Evolutionary conservation across 179 eudicot species (phyloP).

Genomic region (Gypsophila paniculata): DNA sequence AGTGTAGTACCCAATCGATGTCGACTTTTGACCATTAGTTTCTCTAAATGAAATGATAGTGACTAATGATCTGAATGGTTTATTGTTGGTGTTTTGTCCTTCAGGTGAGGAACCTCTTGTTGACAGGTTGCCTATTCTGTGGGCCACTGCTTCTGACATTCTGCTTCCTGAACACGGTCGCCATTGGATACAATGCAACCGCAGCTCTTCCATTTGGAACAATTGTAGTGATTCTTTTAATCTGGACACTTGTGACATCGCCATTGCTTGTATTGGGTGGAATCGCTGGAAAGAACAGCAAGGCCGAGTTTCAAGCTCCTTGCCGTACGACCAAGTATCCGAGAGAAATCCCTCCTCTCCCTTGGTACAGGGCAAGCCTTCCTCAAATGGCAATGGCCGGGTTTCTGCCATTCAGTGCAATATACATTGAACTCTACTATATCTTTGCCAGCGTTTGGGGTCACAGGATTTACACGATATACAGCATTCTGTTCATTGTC

Average conservation of each 20-base stretch:
- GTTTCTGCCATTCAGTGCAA: constrained; percentile 45
- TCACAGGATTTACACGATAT: constrained; percentile 43
- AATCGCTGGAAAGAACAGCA: constrained; percentile 46
- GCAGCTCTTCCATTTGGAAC: constrained; percentile 49
- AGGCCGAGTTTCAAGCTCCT: constrained; percentile 48
- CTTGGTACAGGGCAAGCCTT: constrained; percentile 42
- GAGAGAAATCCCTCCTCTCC: constrained; percentile 40
- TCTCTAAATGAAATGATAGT: neutral
- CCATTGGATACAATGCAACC: constrained; percentile 39
- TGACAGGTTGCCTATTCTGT: constrained; percentile 40
- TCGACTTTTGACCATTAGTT: neutral
- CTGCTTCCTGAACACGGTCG: constrained; percentile 45
- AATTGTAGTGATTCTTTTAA: constrained; percentile 38
- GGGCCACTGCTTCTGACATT: constrained; percentile 43
- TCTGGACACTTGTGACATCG: constrained; percentile 43
- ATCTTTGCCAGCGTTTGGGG: constrained; percentile 51
- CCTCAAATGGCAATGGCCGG: constrained; percentile 53
- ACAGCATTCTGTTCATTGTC: constrained; percentile 43
- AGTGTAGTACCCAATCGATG: neutral
- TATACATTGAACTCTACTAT: constrained; percentile 43
- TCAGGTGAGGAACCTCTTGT: constrained; percentile 44
- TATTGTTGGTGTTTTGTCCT: neutral
- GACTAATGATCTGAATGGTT: neutral
- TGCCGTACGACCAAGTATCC: constrained; percentile 43
- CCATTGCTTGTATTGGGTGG: constrained; percentile 46